These are phyloP conservation scores for Sporisorium reilianum DNA, from an alignment of 1,284 basidiomycete species.

Conservation along the genomic window DNA sequence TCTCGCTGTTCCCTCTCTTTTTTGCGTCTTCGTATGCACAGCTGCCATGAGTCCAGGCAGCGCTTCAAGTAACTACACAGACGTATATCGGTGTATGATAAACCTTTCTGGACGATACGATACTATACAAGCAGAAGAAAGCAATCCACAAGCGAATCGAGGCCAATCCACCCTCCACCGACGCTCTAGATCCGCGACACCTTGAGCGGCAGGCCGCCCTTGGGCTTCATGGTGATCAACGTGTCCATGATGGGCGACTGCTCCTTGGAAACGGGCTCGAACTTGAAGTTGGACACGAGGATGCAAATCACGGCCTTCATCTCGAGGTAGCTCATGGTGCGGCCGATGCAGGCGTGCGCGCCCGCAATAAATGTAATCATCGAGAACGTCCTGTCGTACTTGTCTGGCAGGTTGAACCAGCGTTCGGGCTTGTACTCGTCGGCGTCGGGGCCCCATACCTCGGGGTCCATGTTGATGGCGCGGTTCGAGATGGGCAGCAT, in stretches of 20 bases:
- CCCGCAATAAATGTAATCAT: conserved; percentile 61
- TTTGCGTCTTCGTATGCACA: too few species aligned
- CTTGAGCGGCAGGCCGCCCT: conserved; percentile 50
- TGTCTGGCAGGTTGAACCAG: conserved; percentile 56
- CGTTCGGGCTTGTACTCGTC: conserved; percentile 57
- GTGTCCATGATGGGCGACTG: conserved; percentile 45
- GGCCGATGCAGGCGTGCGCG: conserved; percentile 59
- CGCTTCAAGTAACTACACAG: too few species aligned
- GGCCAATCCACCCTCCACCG: too few species aligned
- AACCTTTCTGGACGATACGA: not conserved
- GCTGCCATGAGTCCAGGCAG: too few species aligned
- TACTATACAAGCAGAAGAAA: too few species aligned
- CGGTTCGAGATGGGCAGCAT: conserved; percentile 50
- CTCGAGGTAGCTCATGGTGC: conserved; percentile 57
- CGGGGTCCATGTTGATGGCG: conserved; percentile 52
- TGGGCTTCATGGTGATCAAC: conserved; percentile 59
- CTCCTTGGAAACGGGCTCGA: conserved; percentile 40
- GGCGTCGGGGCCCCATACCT: conserved; percentile 56
- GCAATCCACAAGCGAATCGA: too few species aligned
- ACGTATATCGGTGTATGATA: too few species aligned
- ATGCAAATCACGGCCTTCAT: conserved; percentile 56
- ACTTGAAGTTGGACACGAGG: conserved; percentile 55
- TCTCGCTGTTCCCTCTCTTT: not conserved
- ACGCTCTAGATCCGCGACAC: conserved; percentile 22
- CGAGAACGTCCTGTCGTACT: conserved; percentile 53